Base-by-base conservation (phyloP, 495 filamentous ascomycete species). In the Talaromyces adpressus region DNA sequence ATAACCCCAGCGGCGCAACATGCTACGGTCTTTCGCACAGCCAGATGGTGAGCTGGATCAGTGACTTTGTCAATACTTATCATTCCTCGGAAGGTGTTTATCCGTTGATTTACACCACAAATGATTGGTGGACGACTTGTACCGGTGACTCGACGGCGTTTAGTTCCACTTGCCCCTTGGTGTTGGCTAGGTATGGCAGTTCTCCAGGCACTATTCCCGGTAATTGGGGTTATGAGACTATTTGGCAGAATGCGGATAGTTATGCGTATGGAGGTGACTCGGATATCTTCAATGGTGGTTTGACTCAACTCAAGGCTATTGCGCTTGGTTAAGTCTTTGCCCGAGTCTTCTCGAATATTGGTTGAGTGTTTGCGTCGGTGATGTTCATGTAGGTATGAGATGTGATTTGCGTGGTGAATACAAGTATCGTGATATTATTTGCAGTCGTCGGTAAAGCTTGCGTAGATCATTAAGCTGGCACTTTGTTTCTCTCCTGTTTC, bases 41-140 rank as follows among this genome's bases (percentile, higher is more conserved):
- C 12, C 73, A 68, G n/a, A 88, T 87, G 80, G 81, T 86, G 0
- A 68, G 74, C 22, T 89, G 85, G 85, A 81, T 89, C 73, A 67
- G 73, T 58, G 79, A 82, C 61, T 89, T 89, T 65, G 82, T 82
- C 58, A 71, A 83, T 41, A 80, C 76, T 2, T 89, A 89, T 57
- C 74, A 84, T 36, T 45, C 66, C 47, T 71, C 66, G 32, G 85
- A 84, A 3, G 73, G 76, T 4, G 75, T 82, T 1, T 85, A 83
- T 60, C 86, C 86, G 1, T 77, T 89, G 67, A 76, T 89, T 29
- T 88, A 88, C 65, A 80, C 79, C 23, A 86, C 81, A 22, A 78
- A 82, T 18, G 78, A 79, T 62, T 89, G 85, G 86, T 89, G 87
- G 86, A 71, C 66, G 14, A 74, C 75, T 32, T 89, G 86, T 68